Base-by-base conservation (phyloP, 495 filamentous ascomycete genomes). In the Aeminium ludgeri region DNA sequence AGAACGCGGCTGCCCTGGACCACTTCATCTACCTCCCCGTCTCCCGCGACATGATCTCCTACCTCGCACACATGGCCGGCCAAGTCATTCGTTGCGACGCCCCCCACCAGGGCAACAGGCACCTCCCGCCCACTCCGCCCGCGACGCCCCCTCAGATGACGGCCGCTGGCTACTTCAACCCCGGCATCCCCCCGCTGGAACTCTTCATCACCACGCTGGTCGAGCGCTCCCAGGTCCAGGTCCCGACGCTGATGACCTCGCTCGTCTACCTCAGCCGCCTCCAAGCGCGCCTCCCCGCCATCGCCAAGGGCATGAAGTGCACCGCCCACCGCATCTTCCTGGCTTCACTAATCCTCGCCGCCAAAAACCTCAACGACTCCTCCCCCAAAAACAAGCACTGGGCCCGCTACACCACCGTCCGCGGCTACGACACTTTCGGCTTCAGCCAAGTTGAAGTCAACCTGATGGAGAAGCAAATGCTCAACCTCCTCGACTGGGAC, bases 311-410 rank as follows among this genome's bases (percentile, higher is more conserved):
- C 50, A 82, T 96, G 66, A 80, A 82, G 31, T 97, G 89, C 67
- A 97, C 89, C 11, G 86, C 89, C 32, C 89, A 97, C 59, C 74
- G 79, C 27, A 84, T 84, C 61, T 83, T 84, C 62, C 72, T 84
- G 16, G 79, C 79, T n/a, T 73, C 76, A 8, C 69, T 84, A 43
- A 84, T 84, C 46, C 70, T 84, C 20, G 75, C 79, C 7, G 78
- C 79, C 7, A 84, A 84, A 68, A 81, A 84, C 54, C 59, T 84
- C 34, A 84, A 84, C 52, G 79, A 84, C 65, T 93, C 86, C 36
- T 92, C 85, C 19, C 89, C 91, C 38, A 96, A 96, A 78, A 97
- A 97, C 72, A 96, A 95, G 74, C 89, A 97, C 67, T 97, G 89
- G 89, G 86, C 89, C 20, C 75, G 71, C 44, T 97, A 96, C 67